These are phyloP conservation scores for Verticillium nubilum DNA, from an alignment of 2,329 filamentous ascomycete species.

Conservation along the genomic window DNA sequence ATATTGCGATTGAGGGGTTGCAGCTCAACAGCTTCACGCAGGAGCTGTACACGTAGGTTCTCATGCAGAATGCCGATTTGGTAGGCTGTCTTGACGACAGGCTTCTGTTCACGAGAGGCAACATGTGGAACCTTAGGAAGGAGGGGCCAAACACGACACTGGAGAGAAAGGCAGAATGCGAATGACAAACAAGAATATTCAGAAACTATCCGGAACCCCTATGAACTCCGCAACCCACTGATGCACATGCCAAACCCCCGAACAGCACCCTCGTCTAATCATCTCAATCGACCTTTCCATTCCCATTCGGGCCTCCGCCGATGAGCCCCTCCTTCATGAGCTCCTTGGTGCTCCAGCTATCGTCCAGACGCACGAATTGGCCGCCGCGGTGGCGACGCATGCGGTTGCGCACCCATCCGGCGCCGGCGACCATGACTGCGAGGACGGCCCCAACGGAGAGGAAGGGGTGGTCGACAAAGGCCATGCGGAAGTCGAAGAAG, in stretches of 20 bases:
- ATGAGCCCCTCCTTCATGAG: constrained; percentile 64
- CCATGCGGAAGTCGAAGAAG: constrained; percentile 59
- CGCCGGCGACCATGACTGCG: constrained; percentile 46
- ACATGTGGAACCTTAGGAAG: too few relatives aligned
- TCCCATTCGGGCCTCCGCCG: constrained; percentile 38
- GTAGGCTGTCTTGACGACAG: too few relatives aligned
- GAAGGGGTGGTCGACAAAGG: constrained; percentile 54
- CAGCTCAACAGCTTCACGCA: constrained; percentile 67
- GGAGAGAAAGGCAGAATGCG: background rate
- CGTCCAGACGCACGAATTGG: constrained; percentile 55
- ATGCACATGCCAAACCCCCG: background rate
- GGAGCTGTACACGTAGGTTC: constrained; percentile 58
- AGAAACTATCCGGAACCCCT: background rate
- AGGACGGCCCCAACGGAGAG: constrained; percentile 52
- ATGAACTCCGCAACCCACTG: background rate
- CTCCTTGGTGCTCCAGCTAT: constrained; percentile 42
- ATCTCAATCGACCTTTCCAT: constrained; percentile 45
- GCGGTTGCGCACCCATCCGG: constrained; percentile 50
- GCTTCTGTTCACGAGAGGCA: too few relatives aligned
- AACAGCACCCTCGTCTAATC: background rate
- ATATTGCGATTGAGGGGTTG: constrained; percentile 80
- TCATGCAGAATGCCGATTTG: too few relatives aligned
- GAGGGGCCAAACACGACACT: too few relatives aligned
- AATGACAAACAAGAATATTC: background rate
- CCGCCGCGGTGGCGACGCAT: constrained; percentile 48